These are phyloP conservation scores for Aureobasidium leucospermi DNA, from an alignment of 2,329 filamentous ascomycete species.

Conservation along the genomic window DNA sequence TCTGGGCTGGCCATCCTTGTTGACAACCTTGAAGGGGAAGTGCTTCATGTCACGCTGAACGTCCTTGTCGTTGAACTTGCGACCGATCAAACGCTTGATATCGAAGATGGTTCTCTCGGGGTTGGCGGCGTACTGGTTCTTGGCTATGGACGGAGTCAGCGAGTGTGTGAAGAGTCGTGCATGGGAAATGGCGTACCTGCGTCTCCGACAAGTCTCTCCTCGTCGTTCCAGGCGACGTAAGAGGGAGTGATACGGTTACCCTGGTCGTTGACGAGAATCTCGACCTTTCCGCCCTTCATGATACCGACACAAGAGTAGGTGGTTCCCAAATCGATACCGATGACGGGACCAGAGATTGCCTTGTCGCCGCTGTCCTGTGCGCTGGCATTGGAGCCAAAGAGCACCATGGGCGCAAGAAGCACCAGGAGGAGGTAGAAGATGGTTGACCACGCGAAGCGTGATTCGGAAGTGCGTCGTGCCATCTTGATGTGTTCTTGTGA, in stretches of 20 bases:
- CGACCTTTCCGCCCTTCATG: conserved; percentile 91
- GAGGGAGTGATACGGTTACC: conserved; percentile 87
- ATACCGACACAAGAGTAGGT: conserved; percentile 85
- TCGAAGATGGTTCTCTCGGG: conserved; percentile 42
- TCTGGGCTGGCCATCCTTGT: conserved; percentile 83
- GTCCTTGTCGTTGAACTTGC: conserved; percentile 56
- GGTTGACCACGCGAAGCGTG: conserved; percentile 58
- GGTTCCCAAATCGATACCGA: conserved; percentile 93
- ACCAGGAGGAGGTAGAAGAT: conserved; percentile 88
- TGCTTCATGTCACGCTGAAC: conserved; percentile 94
- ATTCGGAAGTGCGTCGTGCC: conserved; percentile 17
- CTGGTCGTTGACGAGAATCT: conserved; percentile 94
- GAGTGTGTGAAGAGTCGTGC: neutral
- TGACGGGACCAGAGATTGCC: conserved; percentile 68
- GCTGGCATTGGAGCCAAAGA: conserved; percentile 61
- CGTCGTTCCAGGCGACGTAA: conserved; percentile 65
- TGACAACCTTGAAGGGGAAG: conserved; percentile 91
- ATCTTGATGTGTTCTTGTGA: conserved; percentile 12
- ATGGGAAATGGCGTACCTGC: conserved; percentile 42
- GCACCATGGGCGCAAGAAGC: conserved; percentile 74
- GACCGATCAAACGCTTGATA: conserved; percentile 46
- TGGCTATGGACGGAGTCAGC: conserved; percentile 45
- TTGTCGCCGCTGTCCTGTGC: conserved; percentile 64
- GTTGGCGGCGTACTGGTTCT: conserved; percentile 69
- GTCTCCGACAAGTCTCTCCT: conserved; percentile 94